Evolutionary conservation across 768 basidiomycete genomes (phyloP).

Genomic region (Lepiota venenata): DNA sequence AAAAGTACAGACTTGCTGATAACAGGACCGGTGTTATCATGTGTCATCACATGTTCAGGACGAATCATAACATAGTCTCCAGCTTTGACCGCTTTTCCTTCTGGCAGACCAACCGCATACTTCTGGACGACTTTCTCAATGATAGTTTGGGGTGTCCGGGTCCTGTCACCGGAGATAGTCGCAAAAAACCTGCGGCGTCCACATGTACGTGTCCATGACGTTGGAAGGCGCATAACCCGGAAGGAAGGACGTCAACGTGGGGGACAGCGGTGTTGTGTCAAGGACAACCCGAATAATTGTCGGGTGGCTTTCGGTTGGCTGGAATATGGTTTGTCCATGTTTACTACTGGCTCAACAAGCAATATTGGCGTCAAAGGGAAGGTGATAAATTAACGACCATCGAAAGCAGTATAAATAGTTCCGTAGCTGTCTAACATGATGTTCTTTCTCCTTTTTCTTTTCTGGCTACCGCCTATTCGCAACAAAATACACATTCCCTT

Average conservation of each 20-base stretch:
- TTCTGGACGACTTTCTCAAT: slow-evolving; percentile 98
- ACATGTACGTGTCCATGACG: neutral
- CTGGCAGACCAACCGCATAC: slow-evolving; percentile 88
- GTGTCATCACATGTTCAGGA: slow-evolving; percentile 97
- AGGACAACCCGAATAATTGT: neutral
- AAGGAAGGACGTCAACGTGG: neutral
- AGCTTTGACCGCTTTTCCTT: slow-evolving; percentile 77
- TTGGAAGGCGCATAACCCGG: slow-evolving; percentile 1
- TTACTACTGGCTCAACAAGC: no score
- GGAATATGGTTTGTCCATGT: neutral
- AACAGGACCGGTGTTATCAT: slow-evolving; percentile 98
- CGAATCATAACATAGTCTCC: slow-evolving; percentile 99
- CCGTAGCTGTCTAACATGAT: no score
- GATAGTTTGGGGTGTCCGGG: slow-evolving; percentile 68
- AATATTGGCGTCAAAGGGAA: no score
- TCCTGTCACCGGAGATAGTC: slow-evolving; percentile 18
- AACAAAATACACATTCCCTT: no score
- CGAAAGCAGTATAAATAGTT: no score
- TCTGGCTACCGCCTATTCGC: no score
- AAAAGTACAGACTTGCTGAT: slow-evolving; percentile 79
- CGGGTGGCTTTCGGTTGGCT: neutral
- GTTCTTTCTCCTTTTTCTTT: no score
- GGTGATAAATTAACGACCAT: no score
- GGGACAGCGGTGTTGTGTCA: neutral
- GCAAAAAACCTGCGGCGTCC: slow-evolving; percentile 22